Evolutionary conservation across 2,329 filamentous ascomycete genomes (phyloP).

Genomic region (Bimuria novae-zelandiae): DNA sequence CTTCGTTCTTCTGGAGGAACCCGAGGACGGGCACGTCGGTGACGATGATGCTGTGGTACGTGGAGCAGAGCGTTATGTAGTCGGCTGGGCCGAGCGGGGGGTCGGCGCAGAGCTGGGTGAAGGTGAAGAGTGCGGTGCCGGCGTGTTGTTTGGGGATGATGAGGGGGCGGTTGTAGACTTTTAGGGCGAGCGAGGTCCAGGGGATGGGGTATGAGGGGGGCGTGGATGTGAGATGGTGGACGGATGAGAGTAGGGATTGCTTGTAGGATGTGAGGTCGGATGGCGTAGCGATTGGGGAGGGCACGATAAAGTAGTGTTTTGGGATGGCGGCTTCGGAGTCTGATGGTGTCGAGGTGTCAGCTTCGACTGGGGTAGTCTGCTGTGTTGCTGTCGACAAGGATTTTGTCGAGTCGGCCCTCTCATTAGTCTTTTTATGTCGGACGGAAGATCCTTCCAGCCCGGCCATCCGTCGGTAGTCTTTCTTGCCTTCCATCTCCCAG

Average conservation of each 20-base stretch:
- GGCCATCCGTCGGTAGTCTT: conserved; percentile 66
- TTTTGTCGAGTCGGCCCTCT: neutral
- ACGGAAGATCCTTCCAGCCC: conserved; percentile 24
- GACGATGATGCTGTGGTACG: conserved; percentile 77
- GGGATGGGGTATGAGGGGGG: conserved; percentile 40
- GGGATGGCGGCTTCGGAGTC: conserved; percentile 23
- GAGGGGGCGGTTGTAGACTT: conserved; percentile 68
- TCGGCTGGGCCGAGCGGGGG: conserved; percentile 77
- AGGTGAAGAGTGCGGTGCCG: conserved; percentile 68
- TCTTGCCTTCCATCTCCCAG: conserved; percentile 79
- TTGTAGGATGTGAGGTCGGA: conserved; percentile 15
- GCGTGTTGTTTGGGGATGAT: conserved; percentile 61
- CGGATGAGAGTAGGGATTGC: conserved; percentile 22
- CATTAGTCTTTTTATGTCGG: neutral
- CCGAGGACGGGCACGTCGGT: conserved; percentile 71
- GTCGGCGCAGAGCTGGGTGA: conserved; percentile 67
- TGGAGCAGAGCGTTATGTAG: conserved; percentile 80
- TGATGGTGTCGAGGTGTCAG: neutral
- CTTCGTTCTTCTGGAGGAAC: conserved; percentile 76
- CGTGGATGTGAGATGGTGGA: conserved; percentile 27
- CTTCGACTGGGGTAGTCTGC: too few relatives aligned
- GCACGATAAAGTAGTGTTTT: conserved; percentile 42
- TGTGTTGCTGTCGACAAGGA: too few relatives aligned
- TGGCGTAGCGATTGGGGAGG: conserved; percentile 23
- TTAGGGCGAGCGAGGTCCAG: conserved; percentile 54